Evolutionary conservation across 2,329 filamentous ascomycete genomes (phyloP).

Genomic region (Fusarium vanettenii): DNA sequence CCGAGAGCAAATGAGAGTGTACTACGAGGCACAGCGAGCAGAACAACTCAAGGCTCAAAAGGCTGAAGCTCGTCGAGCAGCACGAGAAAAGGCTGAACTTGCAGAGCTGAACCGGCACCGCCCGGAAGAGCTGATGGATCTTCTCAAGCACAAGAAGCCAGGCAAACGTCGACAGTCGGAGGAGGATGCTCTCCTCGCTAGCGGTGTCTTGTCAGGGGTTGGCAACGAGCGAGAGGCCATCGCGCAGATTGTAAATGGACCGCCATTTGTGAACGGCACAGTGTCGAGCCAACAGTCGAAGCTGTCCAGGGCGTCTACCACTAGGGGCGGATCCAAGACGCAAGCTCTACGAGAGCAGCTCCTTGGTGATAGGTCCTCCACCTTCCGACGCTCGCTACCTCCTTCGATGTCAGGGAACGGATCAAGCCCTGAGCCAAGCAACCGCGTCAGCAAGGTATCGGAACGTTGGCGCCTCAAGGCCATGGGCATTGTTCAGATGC

Average conservation of each 20-base stretch:
- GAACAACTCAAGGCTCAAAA: constrained; percentile 50
- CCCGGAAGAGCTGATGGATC: constrained; percentile 49
- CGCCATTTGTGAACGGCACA: constrained; percentile 38
- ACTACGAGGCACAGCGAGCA: constrained; percentile 54
- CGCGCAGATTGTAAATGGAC: constrained; percentile 50
- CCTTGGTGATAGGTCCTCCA: constrained; percentile 42
- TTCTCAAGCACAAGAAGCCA: constrained; percentile 48
- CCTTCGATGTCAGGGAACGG: constrained; percentile 46
- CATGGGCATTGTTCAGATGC: constrained; percentile 64
- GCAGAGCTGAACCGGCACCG: constrained; percentile 48
- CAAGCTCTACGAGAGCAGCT: constrained; percentile 51
- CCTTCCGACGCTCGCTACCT: constrained; percentile 56
- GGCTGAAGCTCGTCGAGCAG: constrained; percentile 45
- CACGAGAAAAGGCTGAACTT: constrained; percentile 41
- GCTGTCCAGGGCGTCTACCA: constrained; percentile 28
- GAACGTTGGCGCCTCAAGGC: constrained; percentile 61
- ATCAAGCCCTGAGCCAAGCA: constrained; percentile 40
- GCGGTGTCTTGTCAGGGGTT: constrained; percentile 56
- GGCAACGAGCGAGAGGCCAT: constrained; percentile 51
- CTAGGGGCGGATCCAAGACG: constrained; percentile 50
- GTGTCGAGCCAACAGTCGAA: constrained; percentile 34
- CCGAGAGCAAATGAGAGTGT: constrained; percentile 62
- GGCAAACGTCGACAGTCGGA: constrained; percentile 47
- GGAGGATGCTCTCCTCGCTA: constrained; percentile 55
- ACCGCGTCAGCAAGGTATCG: constrained; percentile 52